Evolutionary conservation across 2,329 filamentous ascomycete species (phyloP), one percentile per base, ranked within the genome.

Genomic region (Penicillium rolfsii): DNA sequence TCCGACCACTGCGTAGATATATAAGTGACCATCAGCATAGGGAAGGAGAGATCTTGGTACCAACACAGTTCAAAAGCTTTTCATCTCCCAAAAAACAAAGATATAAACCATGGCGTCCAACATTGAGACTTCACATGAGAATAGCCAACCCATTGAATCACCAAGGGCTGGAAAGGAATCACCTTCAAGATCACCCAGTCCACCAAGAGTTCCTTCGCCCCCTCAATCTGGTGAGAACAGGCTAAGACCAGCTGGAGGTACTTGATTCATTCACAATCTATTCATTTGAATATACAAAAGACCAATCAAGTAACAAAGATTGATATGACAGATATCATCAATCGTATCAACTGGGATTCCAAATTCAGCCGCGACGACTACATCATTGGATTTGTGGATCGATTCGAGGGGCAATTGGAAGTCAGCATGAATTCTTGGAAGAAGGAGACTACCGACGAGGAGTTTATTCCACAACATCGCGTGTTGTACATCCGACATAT

Each of bases 401-500:
- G 83, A 9, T 85, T 85, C 57, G 67, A 79, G 11, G 82, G 82
- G 0, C 74, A 80, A 22, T 75, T 80, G 58, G 83, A 85, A 71
- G 78, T 79, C 11, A 67, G 73, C 8, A 70, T 84, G 3, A 76
- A 78, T 49, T 76, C 73, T n/a, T 85, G 83, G 83, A 82, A 83
- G 66, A 79, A 75, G 19, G 82, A 84, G 52, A 78, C 79, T 35
- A 85, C 83, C 9, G 73, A 85, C 30, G 82, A 85, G 60, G 83
- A 85, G 50, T 85, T 85, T 58, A 84, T 85, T 58, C 84, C 84
- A 3, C 79, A 82, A 64, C 83, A 85, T 71, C 77, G 83, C 2
- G 81, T 86, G 19, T 61, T 82, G 57, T 82, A 83, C 61, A 81
- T 85, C 64, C 76, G 76, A 61, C 73, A 69, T 35, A 68, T 67